Evolutionary conservation across 768 basidiomycete species (phyloP).

Genomic region (Termitomyces sp.): DNA sequence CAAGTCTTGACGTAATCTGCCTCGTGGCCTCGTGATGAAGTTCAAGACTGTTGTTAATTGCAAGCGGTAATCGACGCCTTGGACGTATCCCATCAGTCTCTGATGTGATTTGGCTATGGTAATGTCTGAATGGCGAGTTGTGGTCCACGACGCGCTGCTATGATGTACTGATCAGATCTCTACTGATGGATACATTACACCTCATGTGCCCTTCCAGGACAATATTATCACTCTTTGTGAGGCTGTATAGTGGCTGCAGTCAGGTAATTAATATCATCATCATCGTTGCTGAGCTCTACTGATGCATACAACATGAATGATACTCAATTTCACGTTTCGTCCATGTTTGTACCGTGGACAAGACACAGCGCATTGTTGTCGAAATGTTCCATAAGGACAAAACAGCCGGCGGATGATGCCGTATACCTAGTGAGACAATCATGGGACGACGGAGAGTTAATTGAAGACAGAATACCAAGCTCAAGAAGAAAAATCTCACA

Average conservation of each 20-base stretch:
- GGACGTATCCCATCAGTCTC: not conserved
- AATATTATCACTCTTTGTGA: not conserved
- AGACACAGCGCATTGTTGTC: not conserved
- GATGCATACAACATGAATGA: not conserved
- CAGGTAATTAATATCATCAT: not conserved
- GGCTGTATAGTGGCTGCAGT: not conserved
- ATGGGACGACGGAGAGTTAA: not conserved
- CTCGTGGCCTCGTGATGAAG: not conserved
- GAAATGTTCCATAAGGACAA: not conserved
- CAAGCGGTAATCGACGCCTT: not conserved
- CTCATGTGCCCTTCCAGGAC: not conserved
- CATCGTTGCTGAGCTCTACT: not conserved
- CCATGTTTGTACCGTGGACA: not conserved
- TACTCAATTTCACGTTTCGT: not conserved
- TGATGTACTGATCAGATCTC: not conserved
- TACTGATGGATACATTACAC: not conserved
- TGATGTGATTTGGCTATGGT: not conserved
- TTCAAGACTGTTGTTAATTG: not conserved
- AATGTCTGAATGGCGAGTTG: too few species aligned
- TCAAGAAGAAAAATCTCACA: not conserved
- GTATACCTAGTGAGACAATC: not conserved
- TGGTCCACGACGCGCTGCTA: not conserved
- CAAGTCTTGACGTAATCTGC: not conserved
- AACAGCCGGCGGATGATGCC: not conserved
- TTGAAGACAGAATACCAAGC: not conserved